phyloP scores from a whole-genome alignment of 176 grass and related monocot species.

The Carex kokanica region DNA sequence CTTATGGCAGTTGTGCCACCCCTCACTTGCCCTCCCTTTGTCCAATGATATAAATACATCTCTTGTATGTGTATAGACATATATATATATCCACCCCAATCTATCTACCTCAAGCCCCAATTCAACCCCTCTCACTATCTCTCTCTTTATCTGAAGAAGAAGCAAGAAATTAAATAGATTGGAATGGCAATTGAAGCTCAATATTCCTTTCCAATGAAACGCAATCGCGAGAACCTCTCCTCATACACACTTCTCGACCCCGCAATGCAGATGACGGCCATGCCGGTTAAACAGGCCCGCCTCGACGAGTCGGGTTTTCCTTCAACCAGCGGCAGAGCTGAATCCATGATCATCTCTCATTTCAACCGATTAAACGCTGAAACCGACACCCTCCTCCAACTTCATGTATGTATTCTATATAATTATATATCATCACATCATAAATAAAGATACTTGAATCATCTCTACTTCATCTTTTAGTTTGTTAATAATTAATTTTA shows the following conservation, averaged over 20 bases:
- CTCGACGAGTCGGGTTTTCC: slow-evolving; percentile 16
- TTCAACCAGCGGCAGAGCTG: slow-evolving; percentile 52
- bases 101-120: not conserved
- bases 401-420: slow-evolving; percentile 27
- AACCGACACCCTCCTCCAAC: slow-evolving; percentile 43
- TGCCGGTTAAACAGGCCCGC: not conserved
- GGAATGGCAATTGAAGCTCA: slow-evolving; percentile 63
- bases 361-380: slow-evolving; percentile 35
- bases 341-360: slow-evolving; percentile 3
- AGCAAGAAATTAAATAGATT: not conserved
- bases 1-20: slow-evolving; percentile 25
- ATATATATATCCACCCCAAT: not conserved
- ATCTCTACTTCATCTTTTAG: not conserved
- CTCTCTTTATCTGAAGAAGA: not conserved
- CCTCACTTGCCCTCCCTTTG: not conserved
- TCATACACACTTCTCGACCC: slow-evolving; percentile 21
- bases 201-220: slow-evolving; percentile 36
- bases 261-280: not conserved
- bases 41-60: slow-evolving; percentile 24
- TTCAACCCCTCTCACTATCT: too few species aligned
- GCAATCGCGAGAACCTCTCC: slow-evolving; percentile 23
- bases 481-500: not conserved
- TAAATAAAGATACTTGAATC: not conserved
- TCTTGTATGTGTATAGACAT: not conserved
- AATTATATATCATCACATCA: not conserved